phyloP scores from a whole-genome alignment of 495 filamentous ascomycete genomes.

The Tuber calosporum region DNA sequence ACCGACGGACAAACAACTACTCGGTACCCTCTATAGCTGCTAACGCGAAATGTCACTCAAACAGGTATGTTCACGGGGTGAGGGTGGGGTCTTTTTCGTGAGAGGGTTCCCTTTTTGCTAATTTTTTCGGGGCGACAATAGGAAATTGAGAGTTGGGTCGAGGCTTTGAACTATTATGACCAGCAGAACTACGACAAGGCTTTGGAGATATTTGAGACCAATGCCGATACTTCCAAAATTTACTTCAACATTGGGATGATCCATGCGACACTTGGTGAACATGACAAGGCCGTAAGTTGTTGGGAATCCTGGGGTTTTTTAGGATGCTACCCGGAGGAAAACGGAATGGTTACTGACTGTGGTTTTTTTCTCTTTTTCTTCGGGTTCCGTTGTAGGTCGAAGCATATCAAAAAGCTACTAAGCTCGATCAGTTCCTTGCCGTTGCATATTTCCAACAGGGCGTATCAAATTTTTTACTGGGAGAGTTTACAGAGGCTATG shows the following conservation, averaged over 20 bases:
- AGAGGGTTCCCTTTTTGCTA: constrained; percentile 12
- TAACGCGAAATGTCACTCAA: constrained; percentile 44
- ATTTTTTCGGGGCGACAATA: constrained; percentile 42
- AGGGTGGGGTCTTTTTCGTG: neutral
- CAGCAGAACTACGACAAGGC: constrained; percentile 91
- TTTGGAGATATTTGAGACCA: constrained; percentile 69
- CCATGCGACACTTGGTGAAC: constrained; percentile 92
- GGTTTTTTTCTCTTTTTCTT: neutral
- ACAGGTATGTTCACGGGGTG: constrained; percentile 41
- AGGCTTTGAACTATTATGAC: constrained; percentile 85
- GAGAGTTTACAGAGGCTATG: constrained; percentile 94
- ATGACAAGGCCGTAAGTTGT: constrained; percentile 78
- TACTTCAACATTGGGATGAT: constrained; percentile 98
- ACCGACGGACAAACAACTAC: constrained; percentile 3
- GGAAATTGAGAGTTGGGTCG: constrained; percentile 99
- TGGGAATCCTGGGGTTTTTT: neutral
- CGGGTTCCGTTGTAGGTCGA: constrained; percentile 58
- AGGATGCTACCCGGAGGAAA: neutral
- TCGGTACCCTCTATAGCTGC: neutral
- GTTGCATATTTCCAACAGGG: constrained; percentile 98
- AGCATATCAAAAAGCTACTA: constrained; percentile 84
- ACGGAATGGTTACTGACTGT: constrained; percentile 7
- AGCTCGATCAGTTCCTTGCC: constrained; percentile 86
- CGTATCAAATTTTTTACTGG: constrained; percentile 94
- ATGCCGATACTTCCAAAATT: constrained; percentile 96